Conservation (phyloP, 1,284 basidiomycete genomes). For the Pseudomicrostroma phylloplanum region DNA sequence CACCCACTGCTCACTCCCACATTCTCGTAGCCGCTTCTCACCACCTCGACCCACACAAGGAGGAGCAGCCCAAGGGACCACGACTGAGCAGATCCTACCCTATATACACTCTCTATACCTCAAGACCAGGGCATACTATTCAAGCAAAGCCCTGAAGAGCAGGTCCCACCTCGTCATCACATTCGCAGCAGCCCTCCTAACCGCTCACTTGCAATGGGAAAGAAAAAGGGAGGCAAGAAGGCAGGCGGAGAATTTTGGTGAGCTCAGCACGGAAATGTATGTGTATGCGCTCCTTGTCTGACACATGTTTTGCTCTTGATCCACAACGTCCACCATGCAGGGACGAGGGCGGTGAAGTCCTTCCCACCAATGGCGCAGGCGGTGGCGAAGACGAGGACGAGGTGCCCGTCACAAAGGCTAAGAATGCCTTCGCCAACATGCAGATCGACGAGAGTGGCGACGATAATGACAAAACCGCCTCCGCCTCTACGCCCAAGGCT, state of each 20-base stretch:
- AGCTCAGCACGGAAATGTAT: neutral
- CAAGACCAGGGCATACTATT: no score
- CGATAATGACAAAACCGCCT: neutral
- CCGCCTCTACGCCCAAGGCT: constrained; percentile 20
- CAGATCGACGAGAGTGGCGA: constrained; percentile 12
- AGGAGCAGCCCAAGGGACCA: no score
- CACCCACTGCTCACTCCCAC: no score
- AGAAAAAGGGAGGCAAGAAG: constrained; percentile 43
- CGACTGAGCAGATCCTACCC: no score
- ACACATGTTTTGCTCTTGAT: neutral
- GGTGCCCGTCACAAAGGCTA: constrained; percentile 8
- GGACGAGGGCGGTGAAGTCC: constrained; percentile 34
- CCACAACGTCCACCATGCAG: constrained; percentile 7
- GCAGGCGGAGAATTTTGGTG: constrained; percentile 37
- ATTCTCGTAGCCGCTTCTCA: no score
- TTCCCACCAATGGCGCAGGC: constrained; percentile 18
- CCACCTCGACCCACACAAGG: no score
- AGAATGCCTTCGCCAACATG: constrained; percentile 17
- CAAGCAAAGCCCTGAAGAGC: no score
- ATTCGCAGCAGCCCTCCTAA: neutral
- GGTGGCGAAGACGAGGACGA: constrained; percentile 9
- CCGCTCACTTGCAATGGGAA: constrained; percentile 43
- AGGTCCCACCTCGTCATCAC: no score
- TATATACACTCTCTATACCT: no score
- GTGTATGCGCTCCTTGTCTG: no score